A percentile compares a stretch with the other conserved stretches of the same genome.
Conservation (phyloP, 2,329 filamentous ascomycete genomes). For the Curvularia sp. region DNA sequence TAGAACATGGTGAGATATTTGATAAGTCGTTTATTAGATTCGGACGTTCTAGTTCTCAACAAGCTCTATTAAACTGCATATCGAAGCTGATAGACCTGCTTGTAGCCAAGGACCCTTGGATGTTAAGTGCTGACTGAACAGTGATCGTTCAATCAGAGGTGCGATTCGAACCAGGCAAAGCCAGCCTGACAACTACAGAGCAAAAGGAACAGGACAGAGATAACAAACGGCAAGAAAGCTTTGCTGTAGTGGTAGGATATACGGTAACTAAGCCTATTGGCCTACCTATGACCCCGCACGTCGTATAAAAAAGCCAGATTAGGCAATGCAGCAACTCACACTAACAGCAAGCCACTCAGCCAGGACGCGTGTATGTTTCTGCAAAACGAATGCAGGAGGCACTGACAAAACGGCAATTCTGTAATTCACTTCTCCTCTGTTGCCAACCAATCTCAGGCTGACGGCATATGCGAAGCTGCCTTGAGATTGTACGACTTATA, state of each 20-base stretch:
- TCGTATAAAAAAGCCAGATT: neutral
- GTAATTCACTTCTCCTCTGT: neutral
- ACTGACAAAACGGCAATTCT: neutral
- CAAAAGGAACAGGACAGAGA: neutral
- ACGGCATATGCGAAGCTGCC: neutral
- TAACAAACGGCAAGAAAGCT: neutral
- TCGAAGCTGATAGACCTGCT: too few species aligned
- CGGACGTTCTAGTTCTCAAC: too few species aligned
- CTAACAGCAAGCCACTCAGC: neutral
- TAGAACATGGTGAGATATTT: neutral
- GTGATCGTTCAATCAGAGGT: neutral
- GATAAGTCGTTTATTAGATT: too few species aligned
- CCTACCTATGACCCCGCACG: neutral
- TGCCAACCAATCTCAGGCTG: neutral
- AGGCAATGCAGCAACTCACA: neutral
- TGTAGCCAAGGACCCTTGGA: too few species aligned
- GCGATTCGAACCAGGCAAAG: neutral
- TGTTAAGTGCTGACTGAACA: neutral
- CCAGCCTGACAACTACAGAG: neutral
- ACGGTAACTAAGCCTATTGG: neutral
- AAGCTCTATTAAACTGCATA: too few species aligned
- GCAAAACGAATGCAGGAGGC: too few species aligned
- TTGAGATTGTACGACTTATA: too few species aligned
- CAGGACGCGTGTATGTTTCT: neutral
- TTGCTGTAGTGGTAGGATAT: neutral